These are phyloP conservation scores for Cyclotella kingstonii DNA, from an alignment of 108 stramenopile genomes.

Conservation along the genomic window DNA sequence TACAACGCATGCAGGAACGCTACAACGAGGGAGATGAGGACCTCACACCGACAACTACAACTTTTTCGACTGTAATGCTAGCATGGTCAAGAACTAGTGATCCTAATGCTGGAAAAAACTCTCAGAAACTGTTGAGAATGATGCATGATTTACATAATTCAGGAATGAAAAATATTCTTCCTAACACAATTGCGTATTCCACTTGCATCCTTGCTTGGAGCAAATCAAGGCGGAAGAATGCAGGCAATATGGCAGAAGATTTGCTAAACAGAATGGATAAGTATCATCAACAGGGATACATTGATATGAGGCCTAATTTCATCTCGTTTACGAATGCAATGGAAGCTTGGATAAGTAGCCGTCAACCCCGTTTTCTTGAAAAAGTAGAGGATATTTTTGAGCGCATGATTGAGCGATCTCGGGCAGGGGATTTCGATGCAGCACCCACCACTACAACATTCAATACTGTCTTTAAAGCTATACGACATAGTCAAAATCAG, in stretches of 20 bases:
- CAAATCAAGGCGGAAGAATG: slow-evolving; percentile 40
- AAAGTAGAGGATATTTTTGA: slow-evolving; percentile 39
- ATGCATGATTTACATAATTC: slow-evolving; percentile 49
- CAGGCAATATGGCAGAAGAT: slow-evolving; percentile 47
- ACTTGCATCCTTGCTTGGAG: slow-evolving; percentile 70
- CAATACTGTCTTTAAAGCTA: slow-evolving; percentile 41
- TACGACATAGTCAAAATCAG: slow-evolving; percentile 23
- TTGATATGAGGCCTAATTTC: slow-evolving; percentile 51
- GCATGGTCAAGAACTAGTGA: slow-evolving; percentile 61
- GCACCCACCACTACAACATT: slow-evolving; percentile 36
- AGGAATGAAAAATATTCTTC: slow-evolving; percentile 33
- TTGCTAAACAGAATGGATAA: slow-evolving; percentile 56
- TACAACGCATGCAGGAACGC: slow-evolving; percentile 59
- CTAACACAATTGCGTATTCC: slow-evolving; percentile 65
- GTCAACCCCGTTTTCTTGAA: slow-evolving; percentile 29
- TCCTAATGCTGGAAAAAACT: slow-evolving; percentile 36
- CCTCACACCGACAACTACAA: slow-evolving; percentile 29
- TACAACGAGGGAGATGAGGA: slow-evolving; percentile 34
- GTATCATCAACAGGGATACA: slow-evolving; percentile 22
- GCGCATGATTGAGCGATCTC: slow-evolving; percentile 33
- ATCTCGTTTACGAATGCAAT: slow-evolving; percentile 60
- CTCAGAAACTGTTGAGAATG: slow-evolving; percentile 47
- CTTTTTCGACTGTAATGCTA: slow-evolving; percentile 45
- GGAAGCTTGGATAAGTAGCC: slow-evolving; percentile 54
- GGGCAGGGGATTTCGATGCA: slow-evolving; percentile 27